These are phyloP conservation scores for Lactarius indigo DNA, from an alignment of 768 basidiomycete genomes.

Conservation along the genomic window DNA sequence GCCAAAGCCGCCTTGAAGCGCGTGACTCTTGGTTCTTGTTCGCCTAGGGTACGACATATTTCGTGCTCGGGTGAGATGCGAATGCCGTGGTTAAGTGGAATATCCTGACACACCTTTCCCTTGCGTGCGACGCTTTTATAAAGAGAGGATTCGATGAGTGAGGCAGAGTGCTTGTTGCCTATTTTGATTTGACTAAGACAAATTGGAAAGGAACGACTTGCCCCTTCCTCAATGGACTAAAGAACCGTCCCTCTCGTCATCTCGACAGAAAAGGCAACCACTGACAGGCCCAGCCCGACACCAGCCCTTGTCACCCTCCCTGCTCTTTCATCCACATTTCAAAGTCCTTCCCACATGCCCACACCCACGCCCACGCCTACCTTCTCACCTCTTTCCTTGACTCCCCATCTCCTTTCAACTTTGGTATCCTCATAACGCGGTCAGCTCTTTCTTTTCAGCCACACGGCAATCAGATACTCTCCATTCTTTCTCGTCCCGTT, in stretches of 20 bases:
- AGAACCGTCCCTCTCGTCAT: not conserved
- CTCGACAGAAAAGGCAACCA: not conserved
- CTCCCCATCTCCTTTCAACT: not conserved
- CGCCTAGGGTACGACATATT: conserved; percentile 16
- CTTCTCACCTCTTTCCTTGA: not conserved
- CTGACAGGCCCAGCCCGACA: not conserved
- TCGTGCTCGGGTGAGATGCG: conserved; percentile 22
- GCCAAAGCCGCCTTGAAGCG: not conserved
- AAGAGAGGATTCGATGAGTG: not conserved
- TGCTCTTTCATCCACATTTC: not conserved
- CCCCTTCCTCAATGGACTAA: no score
- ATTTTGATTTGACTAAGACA: not conserved
- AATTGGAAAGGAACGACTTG: not conserved
- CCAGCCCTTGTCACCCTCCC: not conserved
- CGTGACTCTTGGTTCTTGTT: conserved; percentile 10
- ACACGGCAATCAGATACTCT: not conserved
- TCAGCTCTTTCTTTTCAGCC: not conserved
- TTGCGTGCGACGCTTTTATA: not conserved
- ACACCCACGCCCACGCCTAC: not conserved
- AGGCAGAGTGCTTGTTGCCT: not conserved
- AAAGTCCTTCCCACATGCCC: not conserved
- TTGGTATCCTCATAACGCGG: not conserved
- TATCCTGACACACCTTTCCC: conserved; percentile 9
- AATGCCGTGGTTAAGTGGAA: not conserved
- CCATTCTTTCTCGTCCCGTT: not conserved